Evolutionary conservation across 2,329 filamentous ascomycete genomes (phyloP).

Genomic region (Pseudopyricularia javanii): DNA sequence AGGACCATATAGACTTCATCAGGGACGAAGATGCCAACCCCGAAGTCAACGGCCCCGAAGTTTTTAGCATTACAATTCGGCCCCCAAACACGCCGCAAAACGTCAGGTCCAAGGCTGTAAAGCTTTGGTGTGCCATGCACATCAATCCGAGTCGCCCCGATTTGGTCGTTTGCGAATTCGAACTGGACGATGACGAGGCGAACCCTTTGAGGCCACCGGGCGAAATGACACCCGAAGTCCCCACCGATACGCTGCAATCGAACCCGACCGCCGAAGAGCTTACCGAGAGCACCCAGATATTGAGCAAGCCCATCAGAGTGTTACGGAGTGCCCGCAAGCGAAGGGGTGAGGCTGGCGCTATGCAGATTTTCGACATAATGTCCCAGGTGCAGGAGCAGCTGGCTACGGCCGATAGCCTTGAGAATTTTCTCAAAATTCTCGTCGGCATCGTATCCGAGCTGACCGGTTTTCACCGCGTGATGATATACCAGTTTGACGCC

Average conservation of each 20-base stretch:
- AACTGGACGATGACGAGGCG: slow-evolving; percentile 63
- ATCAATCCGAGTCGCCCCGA: slow-evolving; percentile 55
- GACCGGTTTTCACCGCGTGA: slow-evolving; percentile 82
- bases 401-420: slow-evolving; percentile 56
- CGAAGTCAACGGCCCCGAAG: slow-evolving; percentile 65
- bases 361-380: slow-evolving; percentile 88
- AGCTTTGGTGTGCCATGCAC: slow-evolving; percentile 83
- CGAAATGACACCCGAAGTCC: slow-evolving; percentile 46
- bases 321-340: slow-evolving; percentile 63
- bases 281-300: slow-evolving; percentile 60
- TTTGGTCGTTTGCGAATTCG: slow-evolving; percentile 77
- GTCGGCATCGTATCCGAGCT: slow-evolving; percentile 81
- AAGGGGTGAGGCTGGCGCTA: slow-evolving; percentile 67
- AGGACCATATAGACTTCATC: slow-evolving; percentile 83
- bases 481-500: slow-evolving; percentile 85
- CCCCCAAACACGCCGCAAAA: slow-evolving; percentile 26
- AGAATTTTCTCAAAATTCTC: slow-evolving; percentile 65
- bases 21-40: slow-evolving; percentile 71
- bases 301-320: slow-evolving; percentile 67
- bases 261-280: slow-evolving; percentile 65
- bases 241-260: slow-evolving; percentile 62
- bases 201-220: slow-evolving; percentile 54
- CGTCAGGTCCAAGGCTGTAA: slow-evolving; percentile 41
- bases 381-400: slow-evolving; percentile 85
- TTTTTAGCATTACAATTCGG: slow-evolving; percentile 69